Conservation (phyloP, 176 grass and related monocot genomes). For the Oryza glaberrima region DNA sequence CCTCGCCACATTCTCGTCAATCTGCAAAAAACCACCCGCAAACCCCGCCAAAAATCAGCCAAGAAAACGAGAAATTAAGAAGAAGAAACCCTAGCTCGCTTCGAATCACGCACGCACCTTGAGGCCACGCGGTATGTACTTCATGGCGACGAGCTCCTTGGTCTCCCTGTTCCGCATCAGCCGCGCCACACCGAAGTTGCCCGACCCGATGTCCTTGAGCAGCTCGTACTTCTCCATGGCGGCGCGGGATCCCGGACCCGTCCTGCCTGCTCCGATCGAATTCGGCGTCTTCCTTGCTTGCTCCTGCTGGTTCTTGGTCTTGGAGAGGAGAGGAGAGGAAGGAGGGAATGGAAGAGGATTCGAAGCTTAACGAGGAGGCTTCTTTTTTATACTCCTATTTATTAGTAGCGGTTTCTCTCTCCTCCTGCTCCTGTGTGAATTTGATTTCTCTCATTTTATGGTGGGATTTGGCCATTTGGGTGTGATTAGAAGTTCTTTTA, state of each 20-base stretch:
- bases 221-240: slow-evolving; percentile 84
- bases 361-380: slow-evolving; percentile 55
- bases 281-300: background rate
- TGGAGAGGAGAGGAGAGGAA: background rate
- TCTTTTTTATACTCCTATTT: background rate
- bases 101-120: slow-evolving; percentile 63
- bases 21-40: background rate
- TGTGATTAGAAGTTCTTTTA: background rate
- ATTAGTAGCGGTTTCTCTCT: background rate
- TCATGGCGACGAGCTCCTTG: slow-evolving; percentile 93
- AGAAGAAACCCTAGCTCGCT: background rate
- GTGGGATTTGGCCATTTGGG: background rate
- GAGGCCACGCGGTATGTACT: slow-evolving; percentile 78
- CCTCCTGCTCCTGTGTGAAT: background rate
- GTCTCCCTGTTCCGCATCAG: slow-evolving; percentile 88
- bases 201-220: slow-evolving; percentile 78
- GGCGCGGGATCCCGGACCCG: background rate
- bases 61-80: background rate
- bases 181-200: slow-evolving; percentile 82
- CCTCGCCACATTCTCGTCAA: slow-evolving; percentile 69
- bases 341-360: slow-evolving; percentile 29
- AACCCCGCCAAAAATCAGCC: background rate
- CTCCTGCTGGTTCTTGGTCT: background rate
- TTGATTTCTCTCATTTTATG: background rate
- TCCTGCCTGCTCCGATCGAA: background rate